Base-by-base conservation (phyloP, 495 filamentous ascomycete genomes). In the Rhizodiscina lignyota region DNA sequence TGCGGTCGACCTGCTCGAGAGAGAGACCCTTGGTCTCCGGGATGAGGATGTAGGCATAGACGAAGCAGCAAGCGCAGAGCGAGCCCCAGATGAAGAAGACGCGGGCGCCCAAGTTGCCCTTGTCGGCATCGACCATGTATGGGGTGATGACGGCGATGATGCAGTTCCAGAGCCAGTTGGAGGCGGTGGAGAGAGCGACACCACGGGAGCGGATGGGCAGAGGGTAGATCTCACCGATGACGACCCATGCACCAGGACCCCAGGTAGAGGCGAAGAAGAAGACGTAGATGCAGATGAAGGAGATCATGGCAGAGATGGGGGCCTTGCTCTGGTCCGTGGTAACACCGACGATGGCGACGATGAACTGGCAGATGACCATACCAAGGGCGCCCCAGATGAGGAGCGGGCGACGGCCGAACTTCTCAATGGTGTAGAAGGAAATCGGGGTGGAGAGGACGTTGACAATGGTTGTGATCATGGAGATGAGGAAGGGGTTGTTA, bases 201-300 rank as follows among this genome's bases (percentile, higher is more conserved):
- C 81, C 80, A 33, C 77, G 74, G 15, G 80, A 76, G 45, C 82
- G 77, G 58, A 86, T 85, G 32, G 75, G 77, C 24, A 89, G 70
- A 18, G 80, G 81, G 71, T 74, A 89, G 61, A 85, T 79, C 61
- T 89, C 82, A 41, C 82, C 82, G 41, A 86, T 82, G 43, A 87
- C 68, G 38, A 89, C 77, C 82, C 82, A 86, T 27, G 74, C 79
- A 34, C 60, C 58, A 5, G 68, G 69, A 30, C 57, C 57, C 57
- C 57, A 61, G 28, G 57, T 57, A 19, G 36, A 44, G 18, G 57
- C 57, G 47, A 61, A 61, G 41, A 56, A 53, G 40, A 64, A 67
- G 54, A 79, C 67, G 61, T 77, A 72, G 60, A 61, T 26, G 39
- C 55, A 61, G 28, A 59, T 51, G 45, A 59, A 58, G 0, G 42